phyloP scores from a whole-genome alignment of 2,329 filamentous ascomycete species.

The Phialophora verrucosa region DNA sequence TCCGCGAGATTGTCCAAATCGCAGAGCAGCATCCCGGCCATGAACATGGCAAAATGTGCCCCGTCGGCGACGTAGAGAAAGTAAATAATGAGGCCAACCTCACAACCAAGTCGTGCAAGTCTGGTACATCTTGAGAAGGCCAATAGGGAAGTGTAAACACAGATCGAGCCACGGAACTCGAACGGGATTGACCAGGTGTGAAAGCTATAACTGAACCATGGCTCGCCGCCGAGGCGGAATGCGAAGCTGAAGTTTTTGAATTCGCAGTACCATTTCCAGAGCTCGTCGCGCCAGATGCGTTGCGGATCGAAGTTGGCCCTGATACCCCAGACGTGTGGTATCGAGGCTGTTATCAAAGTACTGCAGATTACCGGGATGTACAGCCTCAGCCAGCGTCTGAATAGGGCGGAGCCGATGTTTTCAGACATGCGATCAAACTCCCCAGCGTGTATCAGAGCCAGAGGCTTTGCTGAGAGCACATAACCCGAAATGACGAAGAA shows the following conservation, averaged over 20 bases:
- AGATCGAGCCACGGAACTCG: conserved; percentile 68
- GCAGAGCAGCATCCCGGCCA: conserved; percentile 65
- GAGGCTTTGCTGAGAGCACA: conserved; percentile 56
- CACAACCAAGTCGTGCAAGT: conserved; percentile 61
- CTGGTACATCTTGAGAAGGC: conserved; percentile 63
- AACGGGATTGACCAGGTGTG: conserved; percentile 70
- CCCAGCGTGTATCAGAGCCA: conserved; percentile 51
- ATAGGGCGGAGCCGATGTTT: conserved; percentile 55
- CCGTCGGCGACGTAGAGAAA: conserved; percentile 72
- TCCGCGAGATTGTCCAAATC: conserved; percentile 64
- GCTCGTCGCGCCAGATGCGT: conserved; percentile 54
- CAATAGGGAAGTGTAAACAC: conserved; percentile 63
- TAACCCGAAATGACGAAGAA: conserved; percentile 62
- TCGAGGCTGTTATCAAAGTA: conserved; percentile 60
- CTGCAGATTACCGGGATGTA: conserved; percentile 61
- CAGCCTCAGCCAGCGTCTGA: conserved; percentile 58
- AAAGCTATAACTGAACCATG: conserved; percentile 64
- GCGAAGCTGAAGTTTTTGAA: conserved; percentile 73
- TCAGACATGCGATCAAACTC: conserved; percentile 50
- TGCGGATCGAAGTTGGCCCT: conserved; percentile 51
- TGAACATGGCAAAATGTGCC: conserved; percentile 66
- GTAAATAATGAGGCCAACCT: conserved; percentile 63
- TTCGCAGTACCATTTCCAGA: conserved; percentile 61
- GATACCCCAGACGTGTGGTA: conserved; percentile 61
- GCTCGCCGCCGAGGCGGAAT: conserved; percentile 63